These are phyloP conservation scores for Pleodorina starrii DNA, from an alignment of 139 green algal species.

Conservation along the genomic window DNA sequence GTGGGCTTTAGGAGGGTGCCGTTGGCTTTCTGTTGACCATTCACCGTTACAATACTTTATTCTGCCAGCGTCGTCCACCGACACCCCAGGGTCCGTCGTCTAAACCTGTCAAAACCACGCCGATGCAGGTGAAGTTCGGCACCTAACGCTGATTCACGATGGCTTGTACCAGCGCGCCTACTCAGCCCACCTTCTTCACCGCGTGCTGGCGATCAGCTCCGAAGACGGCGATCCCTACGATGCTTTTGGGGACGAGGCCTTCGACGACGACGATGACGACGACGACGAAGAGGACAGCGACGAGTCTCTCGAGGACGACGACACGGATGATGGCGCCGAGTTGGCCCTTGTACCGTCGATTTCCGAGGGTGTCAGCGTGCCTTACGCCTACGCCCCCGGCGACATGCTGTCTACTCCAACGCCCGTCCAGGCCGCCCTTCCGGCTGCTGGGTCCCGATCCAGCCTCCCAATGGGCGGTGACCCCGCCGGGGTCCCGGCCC, in stretches of 20 bases:
- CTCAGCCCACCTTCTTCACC: slow-evolving; percentile 26
- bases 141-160: slow-evolving; percentile 33
- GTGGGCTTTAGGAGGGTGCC: no score
- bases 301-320: background rate
- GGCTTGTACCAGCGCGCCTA: slow-evolving; percentile 45
- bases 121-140: slow-evolving; percentile 15
- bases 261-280: background rate
- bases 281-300: background rate
- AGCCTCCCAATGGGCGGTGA: background rate
- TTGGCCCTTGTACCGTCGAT: background rate
- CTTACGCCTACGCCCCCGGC: slow-evolving; percentile 33
- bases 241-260: background rate
- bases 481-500: background rate
- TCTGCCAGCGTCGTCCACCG: no score
- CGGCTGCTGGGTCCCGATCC: background rate
- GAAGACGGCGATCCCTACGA: slow-evolving; percentile 41
- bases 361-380: background rate
- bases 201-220: slow-evolving; percentile 41
- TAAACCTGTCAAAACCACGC: no score
- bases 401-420: slow-evolving; percentile 34
- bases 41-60: no score
- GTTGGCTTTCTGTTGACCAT: no score
- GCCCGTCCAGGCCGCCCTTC: background rate
- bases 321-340: background rate
- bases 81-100: no score